phyloP scores from a whole-genome alignment of 1,284 basidiomycete species.

The Naganishia liquefaciens region DNA sequence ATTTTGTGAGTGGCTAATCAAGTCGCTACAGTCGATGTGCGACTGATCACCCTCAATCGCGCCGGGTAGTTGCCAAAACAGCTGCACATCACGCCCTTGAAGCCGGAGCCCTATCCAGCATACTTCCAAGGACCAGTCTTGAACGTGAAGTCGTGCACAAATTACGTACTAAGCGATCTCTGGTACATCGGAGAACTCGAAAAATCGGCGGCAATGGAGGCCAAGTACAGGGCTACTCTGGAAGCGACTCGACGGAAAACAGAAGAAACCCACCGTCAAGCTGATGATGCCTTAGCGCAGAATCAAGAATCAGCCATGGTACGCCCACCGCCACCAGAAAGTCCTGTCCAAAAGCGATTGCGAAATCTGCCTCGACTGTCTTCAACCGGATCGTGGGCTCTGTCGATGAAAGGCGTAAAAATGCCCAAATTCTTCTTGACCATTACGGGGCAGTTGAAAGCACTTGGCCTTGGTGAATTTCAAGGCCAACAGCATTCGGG shows the following conservation, averaged over 20 bases:
- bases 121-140: slow-evolving; percentile 51
- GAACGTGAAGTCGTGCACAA: slow-evolving; percentile 51
- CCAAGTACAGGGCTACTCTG: slow-evolving; percentile 20
- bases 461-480: slow-evolving; percentile 59
- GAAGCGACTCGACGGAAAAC: slow-evolving; percentile 21
- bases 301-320: background rate
- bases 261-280: slow-evolving; percentile 1
- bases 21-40: too few species aligned
- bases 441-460: slow-evolving; percentile 50
- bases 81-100: slow-evolving; percentile 49
- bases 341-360: slow-evolving; percentile 67
- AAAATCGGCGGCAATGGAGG: slow-evolving; percentile 12
- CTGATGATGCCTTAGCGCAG: background rate
- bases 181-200: slow-evolving; percentile 57
- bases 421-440: slow-evolving; percentile 44
- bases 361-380: slow-evolving; percentile 57
- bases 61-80: slow-evolving; percentile 49
- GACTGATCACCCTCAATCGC: slow-evolving; percentile 1
- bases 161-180: slow-evolving; percentile 50
- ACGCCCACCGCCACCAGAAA: slow-evolving; percentile 56
- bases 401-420: slow-evolving; percentile 31
- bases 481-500: slow-evolving; percentile 81
- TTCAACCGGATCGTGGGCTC: slow-evolving; percentile 46
- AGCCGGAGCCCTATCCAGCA: slow-evolving; percentile 39
- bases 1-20: slow-evolving; percentile 44